phyloP scores from a whole-genome alignment of 1,284 basidiomycete species.

The Austroboletus novae-zelandiae region DNA sequence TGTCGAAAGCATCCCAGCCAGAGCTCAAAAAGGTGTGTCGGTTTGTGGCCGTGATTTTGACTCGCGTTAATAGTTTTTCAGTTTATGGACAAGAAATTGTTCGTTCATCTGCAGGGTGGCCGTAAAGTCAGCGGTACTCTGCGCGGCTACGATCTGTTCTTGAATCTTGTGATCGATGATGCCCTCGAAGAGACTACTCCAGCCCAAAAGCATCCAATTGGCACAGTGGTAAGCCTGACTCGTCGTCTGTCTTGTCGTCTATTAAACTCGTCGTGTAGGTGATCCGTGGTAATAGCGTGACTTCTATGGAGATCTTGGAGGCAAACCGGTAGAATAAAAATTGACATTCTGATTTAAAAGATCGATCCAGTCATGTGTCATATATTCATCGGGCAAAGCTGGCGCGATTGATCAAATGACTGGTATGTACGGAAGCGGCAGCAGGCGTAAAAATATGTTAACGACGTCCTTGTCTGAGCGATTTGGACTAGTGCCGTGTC shows the following conservation, averaged over 20 bases:
- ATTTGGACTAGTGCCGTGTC: no score
- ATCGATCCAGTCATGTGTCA: no score
- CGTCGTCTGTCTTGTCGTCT: constrained; percentile 3
- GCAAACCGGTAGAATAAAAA: constrained; percentile 43
- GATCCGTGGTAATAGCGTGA: constrained; percentile 92
- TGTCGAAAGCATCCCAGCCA: constrained; percentile 91
- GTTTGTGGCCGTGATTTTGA: neutral
- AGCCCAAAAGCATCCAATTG: constrained; percentile 87
- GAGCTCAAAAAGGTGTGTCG: constrained; percentile 87
- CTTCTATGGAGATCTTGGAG: constrained; percentile 86
- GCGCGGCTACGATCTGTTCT: constrained; percentile 97
- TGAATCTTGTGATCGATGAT: constrained; percentile 97
- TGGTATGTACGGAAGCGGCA: no score
- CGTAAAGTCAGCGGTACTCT: constrained; percentile 95
- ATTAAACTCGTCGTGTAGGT: constrained; percentile 52
- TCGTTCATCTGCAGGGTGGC: constrained; percentile 94
- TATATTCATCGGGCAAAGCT: no score
- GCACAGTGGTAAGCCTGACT: constrained; percentile 74
- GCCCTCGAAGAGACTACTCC: constrained; percentile 88
- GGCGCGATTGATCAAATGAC: no score
- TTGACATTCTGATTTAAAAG: no score
- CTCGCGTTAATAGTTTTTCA: constrained; percentile 35
- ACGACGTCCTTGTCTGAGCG: no score
- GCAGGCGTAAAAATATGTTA: no score
- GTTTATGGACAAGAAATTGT: constrained; percentile 99